These are phyloP conservation scores for Dactylonectria estremocensis DNA, from an alignment of 2,329 filamentous ascomycete genomes.

Conservation along the genomic window DNA sequence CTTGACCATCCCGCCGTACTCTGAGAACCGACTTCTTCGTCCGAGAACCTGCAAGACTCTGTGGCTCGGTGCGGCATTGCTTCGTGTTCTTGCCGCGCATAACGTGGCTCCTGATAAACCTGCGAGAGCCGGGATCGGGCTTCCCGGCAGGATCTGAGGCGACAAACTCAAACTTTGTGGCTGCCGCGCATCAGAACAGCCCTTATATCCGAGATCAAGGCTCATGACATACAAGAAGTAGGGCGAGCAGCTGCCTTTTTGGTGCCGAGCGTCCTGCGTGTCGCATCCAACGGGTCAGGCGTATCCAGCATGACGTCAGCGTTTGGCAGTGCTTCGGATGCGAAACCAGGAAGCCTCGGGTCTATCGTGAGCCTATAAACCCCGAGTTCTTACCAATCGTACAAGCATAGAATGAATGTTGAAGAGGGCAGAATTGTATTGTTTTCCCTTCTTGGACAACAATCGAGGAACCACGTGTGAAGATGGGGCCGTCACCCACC, in stretches of 20 bases:
- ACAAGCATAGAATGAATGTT: background rate
- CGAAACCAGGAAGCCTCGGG: background rate
- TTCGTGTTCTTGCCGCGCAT: constrained; percentile 49
- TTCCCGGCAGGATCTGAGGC: constrained; percentile 43
- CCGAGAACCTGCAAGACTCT: background rate
- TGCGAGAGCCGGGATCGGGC: constrained; percentile 42
- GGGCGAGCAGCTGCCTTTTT: constrained; percentile 23
- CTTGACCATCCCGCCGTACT: background rate
- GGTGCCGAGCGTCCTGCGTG: constrained; percentile 16
- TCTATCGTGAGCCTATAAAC: background rate
- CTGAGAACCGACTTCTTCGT: background rate
- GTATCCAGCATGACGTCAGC: constrained; percentile 33
- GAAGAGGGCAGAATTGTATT: constrained; percentile 12
- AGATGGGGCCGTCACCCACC: constrained; percentile 6
- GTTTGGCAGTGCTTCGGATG: background rate
- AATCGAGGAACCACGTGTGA: constrained; percentile 16
- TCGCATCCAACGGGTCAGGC: constrained; percentile 4
- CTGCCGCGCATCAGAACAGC: constrained; percentile 20
- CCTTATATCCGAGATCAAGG: background rate
- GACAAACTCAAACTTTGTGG: constrained; percentile 49
- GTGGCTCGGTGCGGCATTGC: background rate
- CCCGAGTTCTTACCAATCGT: background rate
- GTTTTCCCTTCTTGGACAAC: constrained; percentile 35
- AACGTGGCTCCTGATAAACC: constrained; percentile 49
- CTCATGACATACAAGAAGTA: constrained; percentile 19